Percentiles rank a stretch among this genome's conserved stretches.
Evolutionary conservation across 2,329 filamentous ascomycete species (phyloP).

Genomic region (Coccinonectria pachysandricola): DNA sequence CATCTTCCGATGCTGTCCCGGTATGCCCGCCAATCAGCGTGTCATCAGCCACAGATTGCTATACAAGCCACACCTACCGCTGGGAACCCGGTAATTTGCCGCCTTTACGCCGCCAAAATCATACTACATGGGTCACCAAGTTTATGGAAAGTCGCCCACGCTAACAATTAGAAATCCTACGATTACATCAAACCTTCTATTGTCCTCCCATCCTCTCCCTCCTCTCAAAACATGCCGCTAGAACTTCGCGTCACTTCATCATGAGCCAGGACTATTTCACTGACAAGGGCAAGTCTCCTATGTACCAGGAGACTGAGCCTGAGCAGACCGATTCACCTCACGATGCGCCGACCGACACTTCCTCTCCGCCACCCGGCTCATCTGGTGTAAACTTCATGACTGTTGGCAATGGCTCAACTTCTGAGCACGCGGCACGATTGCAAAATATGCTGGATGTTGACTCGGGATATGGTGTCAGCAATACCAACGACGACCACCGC

Average conservation of each 20-base stretch:
- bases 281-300: conserved; percentile 42
- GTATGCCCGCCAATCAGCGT: conserved; percentile 19
- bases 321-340: conserved; percentile 13
- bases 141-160: no score
- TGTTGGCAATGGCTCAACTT: conserved; percentile 71
- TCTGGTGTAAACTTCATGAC: conserved; percentile 67
- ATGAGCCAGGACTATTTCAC: conserved; percentile 53
- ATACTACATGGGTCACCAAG: no score
- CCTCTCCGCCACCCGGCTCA: conserved; percentile 18
- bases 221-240: conserved; percentile 24
- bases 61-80: conserved; percentile 4
- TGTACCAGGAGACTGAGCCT: conserved; percentile 20
- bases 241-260: conserved; percentile 18
- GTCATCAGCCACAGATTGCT: conserved; percentile 1
- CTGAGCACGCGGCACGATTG: conserved; percentile 69
- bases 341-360: conserved; percentile 15
- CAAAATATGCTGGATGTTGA: conserved; percentile 77
- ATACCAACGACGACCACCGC: conserved; percentile 50
- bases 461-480: conserved; percentile 84
- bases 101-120: conserved; percentile 17
- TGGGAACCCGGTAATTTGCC: conserved; percentile 21
- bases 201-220: conserved; percentile 6
- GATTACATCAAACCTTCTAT: conserved; percentile 5
- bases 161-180: conserved; percentile 13
- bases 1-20: conserved; percentile 15